Evolutionary conservation across 768 basidiomycete genomes (phyloP).

Genomic region (Hemileccinum rubropunctum): DNA sequence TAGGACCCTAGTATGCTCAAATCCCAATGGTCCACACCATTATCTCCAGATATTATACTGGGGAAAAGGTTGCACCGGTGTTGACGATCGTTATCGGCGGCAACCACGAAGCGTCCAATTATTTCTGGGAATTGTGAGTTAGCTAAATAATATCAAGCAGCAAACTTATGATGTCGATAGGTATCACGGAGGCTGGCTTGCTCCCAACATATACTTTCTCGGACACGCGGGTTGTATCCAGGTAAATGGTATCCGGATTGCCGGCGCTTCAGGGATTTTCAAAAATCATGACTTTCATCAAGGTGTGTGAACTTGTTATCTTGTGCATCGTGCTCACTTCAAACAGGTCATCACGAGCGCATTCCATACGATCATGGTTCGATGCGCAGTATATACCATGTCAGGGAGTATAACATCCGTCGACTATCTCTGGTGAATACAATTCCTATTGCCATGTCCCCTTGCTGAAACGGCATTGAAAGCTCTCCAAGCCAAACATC

Average conservation of each 20-base stretch:
- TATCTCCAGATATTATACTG: slow-evolving; percentile 75
- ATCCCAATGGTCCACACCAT: not conserved
- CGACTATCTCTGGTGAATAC: slow-evolving; percentile 67
- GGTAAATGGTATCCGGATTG: slow-evolving; percentile 84
- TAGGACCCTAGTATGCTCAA: not conserved
- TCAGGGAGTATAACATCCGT: slow-evolving; percentile 79
- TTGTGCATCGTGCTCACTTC: slow-evolving; percentile 1
- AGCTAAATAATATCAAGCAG: not conserved
- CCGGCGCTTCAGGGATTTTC: slow-evolving; percentile 92
- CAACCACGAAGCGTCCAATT: slow-evolving; percentile 96
- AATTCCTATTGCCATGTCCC: not conserved
- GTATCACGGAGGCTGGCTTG: slow-evolving; percentile 96
- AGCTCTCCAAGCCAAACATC: slow-evolving; percentile 64
- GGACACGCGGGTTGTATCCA: slow-evolving; percentile 88
- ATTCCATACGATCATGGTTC: slow-evolving; percentile 74
- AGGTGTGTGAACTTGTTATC: slow-evolving; percentile 41
- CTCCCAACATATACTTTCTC: slow-evolving; percentile 94
- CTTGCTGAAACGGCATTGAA: not conserved
- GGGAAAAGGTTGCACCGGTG: slow-evolving; percentile 75
- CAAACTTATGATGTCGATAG: slow-evolving; percentile 37
- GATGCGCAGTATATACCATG: slow-evolving; percentile 87
- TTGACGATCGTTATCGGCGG: slow-evolving; percentile 95
- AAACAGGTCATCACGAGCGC: slow-evolving; percentile 71
- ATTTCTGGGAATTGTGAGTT: slow-evolving; percentile 91
- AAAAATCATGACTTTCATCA: slow-evolving; percentile 69